These are phyloP conservation scores for Apiosordaria backusii DNA, from an alignment of 495 filamentous ascomycete genomes.

Conservation along the genomic window DNA sequence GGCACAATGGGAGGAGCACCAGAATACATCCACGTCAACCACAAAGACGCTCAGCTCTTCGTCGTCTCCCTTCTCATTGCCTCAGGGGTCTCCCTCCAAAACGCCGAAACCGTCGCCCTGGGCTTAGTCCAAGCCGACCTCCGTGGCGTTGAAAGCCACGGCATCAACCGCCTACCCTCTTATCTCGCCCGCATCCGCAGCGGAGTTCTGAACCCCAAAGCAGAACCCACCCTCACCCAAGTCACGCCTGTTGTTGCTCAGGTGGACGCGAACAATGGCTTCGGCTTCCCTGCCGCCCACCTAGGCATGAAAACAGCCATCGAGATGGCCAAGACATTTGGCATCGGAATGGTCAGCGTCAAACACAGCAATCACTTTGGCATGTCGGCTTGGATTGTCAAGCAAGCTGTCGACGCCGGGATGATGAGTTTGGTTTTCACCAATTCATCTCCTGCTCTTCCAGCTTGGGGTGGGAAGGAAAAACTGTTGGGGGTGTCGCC, in stretches of 20 bases:
- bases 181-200: conserved; percentile 68
- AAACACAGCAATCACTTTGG: conserved; percentile 79
- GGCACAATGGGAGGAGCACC: conserved; percentile 17
- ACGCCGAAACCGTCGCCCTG: conserved; percentile 57
- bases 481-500: conserved; percentile 74
- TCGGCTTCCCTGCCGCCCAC: conserved; percentile 66
- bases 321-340: conserved; percentile 59
- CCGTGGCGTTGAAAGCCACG: conserved; percentile 74
- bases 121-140: conserved; percentile 70
- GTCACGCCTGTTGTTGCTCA: conserved; percentile 64
- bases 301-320: conserved; percentile 61
- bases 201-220: conserved; percentile 57
- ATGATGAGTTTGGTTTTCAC: conserved; percentile 80
- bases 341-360: conserved; percentile 69
- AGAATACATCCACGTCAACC: conserved; percentile 11
- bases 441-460: conserved; percentile 70
- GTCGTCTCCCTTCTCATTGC: conserved; percentile 45
- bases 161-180: conserved; percentile 69
- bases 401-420: conserved; percentile 65
- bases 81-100: conserved; percentile 53
- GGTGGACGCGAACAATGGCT: conserved; percentile 65
- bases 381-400: conserved; percentile 74
- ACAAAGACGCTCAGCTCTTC: conserved; percentile 23
- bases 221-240: conserved; percentile 53
- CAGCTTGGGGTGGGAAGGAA: conserved; percentile 64